Conservation (phyloP, 805 yeast species). For the Metschnikowia baotianmanensis region DNA sequence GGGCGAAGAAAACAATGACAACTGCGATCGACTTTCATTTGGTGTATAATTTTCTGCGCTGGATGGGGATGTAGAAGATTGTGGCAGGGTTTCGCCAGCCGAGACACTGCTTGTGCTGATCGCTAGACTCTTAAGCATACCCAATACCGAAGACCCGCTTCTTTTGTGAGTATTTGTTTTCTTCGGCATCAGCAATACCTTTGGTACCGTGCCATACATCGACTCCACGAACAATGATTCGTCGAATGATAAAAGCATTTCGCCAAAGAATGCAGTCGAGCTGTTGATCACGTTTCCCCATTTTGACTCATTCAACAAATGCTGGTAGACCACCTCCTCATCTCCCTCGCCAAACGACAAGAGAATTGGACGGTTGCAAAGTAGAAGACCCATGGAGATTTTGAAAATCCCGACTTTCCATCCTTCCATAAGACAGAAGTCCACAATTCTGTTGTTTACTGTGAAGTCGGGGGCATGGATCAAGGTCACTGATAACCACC, state of each 20-base stretch:
- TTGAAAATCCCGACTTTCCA: slow-evolving; percentile 52
- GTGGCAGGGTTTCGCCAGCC: slow-evolving; percentile 12
- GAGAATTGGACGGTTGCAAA: slow-evolving; percentile 46
- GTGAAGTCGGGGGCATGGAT: slow-evolving; percentile 56
- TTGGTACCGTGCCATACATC: slow-evolving; percentile 1
- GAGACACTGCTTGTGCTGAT: slow-evolving; percentile 16
- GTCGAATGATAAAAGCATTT: slow-evolving; percentile 36
- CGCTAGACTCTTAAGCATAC: slow-evolving; percentile 30
- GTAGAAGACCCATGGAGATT: slow-evolving; percentile 51
- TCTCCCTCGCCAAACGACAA: slow-evolving; percentile 32
- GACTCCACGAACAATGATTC: slow-evolving; percentile 25
- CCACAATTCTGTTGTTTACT: slow-evolving; percentile 47
- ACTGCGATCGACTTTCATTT: slow-evolving; percentile 19
- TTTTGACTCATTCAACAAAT: slow-evolving; percentile 40
- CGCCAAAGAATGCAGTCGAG: slow-evolving; percentile 39
- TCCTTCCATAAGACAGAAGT: slow-evolving; percentile 54
- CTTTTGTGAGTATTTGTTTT: slow-evolving; percentile 11
- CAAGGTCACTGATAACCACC: slow-evolving; percentile 63
- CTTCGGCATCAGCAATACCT: slow-evolving; percentile 5
- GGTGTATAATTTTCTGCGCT: slow-evolving; percentile 8
- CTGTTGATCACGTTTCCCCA: slow-evolving; percentile 42
- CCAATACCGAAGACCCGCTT: slow-evolving; percentile 25
- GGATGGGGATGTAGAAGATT: slow-evolving; percentile 7
- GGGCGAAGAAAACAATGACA: slow-evolving; percentile 22
- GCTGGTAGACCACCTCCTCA: slow-evolving; percentile 45